Base-by-base conservation (phyloP, 2,329 filamentous ascomycete species). In the Decorospora gaudefroyi region DNA sequence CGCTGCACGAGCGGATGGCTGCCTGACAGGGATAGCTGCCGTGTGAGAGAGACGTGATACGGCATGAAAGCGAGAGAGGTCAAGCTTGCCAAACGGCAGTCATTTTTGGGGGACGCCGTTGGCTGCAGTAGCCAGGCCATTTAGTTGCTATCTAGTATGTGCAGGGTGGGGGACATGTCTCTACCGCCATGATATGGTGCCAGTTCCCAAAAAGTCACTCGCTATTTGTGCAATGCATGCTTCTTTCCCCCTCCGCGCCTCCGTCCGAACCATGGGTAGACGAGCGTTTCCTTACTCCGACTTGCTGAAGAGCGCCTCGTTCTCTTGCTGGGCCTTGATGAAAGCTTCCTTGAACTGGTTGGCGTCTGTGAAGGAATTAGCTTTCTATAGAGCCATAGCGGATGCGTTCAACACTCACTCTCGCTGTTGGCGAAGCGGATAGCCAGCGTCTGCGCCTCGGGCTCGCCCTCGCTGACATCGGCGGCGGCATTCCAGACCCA, bases 401-500 rank as follows among this genome's bases (percentile, higher is more conserved):
- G n/a, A 28, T 11, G 17, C 29, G 81, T 87, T 72, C 4, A 12
- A 12, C 12, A 61, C 66, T 59, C 81, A 96, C 90, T 97, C 72
- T 99, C 93, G 61, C 88, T 86, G 81, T 97, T 99, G 77, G 87
- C 92, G 68, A 99, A 96, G 61, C 93, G 90, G 65, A 99, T 97
- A 57, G 93, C 93, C 66, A 99, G 82, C 42, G 93, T 99, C 68
- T 90, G 86, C 42, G 91, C 90, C 81, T 99, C 93, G 54, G 93
- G 88, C 78, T 96, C 92, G 52, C 93, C 93, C 81, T 99, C 93
- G 69, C 90, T 96, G 63, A 97, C 92, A 80, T 99, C 93, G 59
- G 93, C 93, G 46, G 91, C 87, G 49, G 91, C 92, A 69, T 96
- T 97, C 93, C 93, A 99, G 60, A 99, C 93, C 93, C 93, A 99